Base-by-base conservation (phyloP, 2,329 filamentous ascomycete species). In the Penicillium sp. region DNA sequence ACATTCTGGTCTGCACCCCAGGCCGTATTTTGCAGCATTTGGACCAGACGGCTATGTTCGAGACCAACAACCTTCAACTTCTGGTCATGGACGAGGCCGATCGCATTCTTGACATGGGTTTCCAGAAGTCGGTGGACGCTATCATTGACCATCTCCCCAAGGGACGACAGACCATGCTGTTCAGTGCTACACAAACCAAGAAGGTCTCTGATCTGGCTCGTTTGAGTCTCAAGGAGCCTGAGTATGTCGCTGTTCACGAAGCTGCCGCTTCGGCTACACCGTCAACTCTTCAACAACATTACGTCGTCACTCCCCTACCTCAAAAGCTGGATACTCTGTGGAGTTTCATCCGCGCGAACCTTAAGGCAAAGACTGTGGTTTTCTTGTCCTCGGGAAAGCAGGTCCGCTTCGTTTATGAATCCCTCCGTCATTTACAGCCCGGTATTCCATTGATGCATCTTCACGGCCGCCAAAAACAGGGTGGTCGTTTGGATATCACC, bases 81-180 rank as follows among this genome's bases (percentile, higher is more conserved):
- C 79, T 99, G 50, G 93, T 99, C 0, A 80, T 99, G 55, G 95
- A 99, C 68, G 95, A 99, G 75, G 95, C 95, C 3, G 95, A 99
- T 74, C 86, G 95, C 39, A 97, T 97, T 69, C 87, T 99, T 83
- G 95, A 99, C 70, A 95, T 98, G 91, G 95, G 95, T 5, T 99
- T 99, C 73, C 89, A 96, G 74, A 81, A 83, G 5, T 91, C 91
- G 1, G 88, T 99, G 3, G 95, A 99, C 75, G 95, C 95, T 0
- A 90, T 99, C 50, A 78, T 99, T 27, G 92, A 96, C 60, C 96
- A 98, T 71, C 80, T 99, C 1, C 95, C 95, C 1, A 88, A 86
- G 66, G 80, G 88, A 27, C 83, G 95, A 60, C 95, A 99, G 76
- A 99, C 95, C 0, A 82, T 99, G 70, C 85, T 99, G 10, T 99